Base-by-base conservation (phyloP, 768 basidiomycete genomes). In the Lentinula aciculospora region DNA sequence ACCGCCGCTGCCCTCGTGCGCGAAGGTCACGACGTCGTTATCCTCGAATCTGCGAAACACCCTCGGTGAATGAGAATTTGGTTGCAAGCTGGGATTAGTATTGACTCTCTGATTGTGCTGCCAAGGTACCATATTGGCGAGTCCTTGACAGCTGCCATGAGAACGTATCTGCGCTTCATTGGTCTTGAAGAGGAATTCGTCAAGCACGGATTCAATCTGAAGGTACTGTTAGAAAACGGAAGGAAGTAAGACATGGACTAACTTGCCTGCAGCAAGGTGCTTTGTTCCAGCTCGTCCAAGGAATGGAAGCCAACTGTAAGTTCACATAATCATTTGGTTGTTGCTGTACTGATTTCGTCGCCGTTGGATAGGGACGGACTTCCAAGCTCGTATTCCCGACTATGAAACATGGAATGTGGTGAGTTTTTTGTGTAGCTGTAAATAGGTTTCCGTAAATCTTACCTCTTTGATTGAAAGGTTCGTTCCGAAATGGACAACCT, bases 321-420 rank as follows among this genome's bases (percentile, higher is more conserved):
- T 46, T 12, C 42, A 28, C 34, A 42, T 28, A 12, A 25, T 28
- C 28, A 28, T 12, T n/a, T n/a, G 59, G 3, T 21, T 34, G 49
- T n/a, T 37, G 25, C 17, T 50, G 34, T 25, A 12, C 9, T 21
- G 3, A 21, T 34, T n/a, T 46, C 27, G n/a, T 58, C 15, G 21
- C 8, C 1, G 12, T 8, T 15, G 13, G n/a, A 36, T 42, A 85
- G 83, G 84, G 63, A 85, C 83, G 8, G 82, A 84, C 65, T 84
- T 84, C 62, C 65, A 82, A 32, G 79, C 81, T 17, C 64, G 83
- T 53, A 78, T 81, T 12, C 72, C 72, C 28, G 69, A 82, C 60
- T 82, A 83, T 64, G 78, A 76, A 59, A 74, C 82, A 1, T 85
- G 81, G 80, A 84, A 84, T 63, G 83, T 85, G 48, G 82, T 85